A percentile compares a stretch with the other conserved stretches of the same genome.
These are phyloP conservation scores for Malania oleifera DNA, from an alignment of 164 flowering plant genomes.

Conservation along the genomic window DNA sequence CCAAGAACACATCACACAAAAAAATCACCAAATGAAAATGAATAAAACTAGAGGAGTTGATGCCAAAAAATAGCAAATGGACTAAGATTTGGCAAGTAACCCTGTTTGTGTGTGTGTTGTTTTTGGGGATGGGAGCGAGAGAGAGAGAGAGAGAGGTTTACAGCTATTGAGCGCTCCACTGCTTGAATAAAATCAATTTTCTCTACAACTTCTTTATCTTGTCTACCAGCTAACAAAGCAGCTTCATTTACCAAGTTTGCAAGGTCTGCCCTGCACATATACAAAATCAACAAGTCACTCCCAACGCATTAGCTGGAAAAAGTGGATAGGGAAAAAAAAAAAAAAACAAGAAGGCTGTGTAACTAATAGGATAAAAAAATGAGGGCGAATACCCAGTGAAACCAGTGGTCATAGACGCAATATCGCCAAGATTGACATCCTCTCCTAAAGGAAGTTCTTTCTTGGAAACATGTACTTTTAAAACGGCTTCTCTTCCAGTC, in stretches of 20 bases:
- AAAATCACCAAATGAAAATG: no score
- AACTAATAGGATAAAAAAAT: not conserved
- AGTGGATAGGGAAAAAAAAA: not conserved
- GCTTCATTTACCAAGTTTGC: constrained; percentile 99
- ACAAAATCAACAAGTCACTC: constrained; percentile 20
- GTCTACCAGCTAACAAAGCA: constrained; percentile 94
- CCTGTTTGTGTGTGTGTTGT: no score
- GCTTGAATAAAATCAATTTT: constrained; percentile 88
- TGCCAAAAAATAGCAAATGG: no score
- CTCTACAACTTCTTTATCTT: constrained; percentile 71
- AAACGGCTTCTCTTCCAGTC: constrained; percentile 85
- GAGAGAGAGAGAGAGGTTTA: constrained; percentile 30
- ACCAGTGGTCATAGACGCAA: constrained; percentile 96
- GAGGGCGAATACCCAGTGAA: constrained; percentile 70
- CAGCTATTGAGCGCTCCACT: constrained; percentile 96
- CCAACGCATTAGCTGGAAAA: not conserved
- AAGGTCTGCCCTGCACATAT: constrained; percentile 87
- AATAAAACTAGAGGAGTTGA: no score
- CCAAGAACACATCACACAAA: no score
- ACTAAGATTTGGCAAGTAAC: no score
- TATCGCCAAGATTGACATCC: constrained; percentile 65
- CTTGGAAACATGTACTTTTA: constrained; percentile 84
- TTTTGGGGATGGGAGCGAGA: not conserved
- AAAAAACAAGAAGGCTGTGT: not conserved
- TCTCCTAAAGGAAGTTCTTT: constrained; percentile 87